Evolutionary conservation across 2,329 filamentous ascomycete species (phyloP), one percentile per base, ranked within the genome.

Genomic region (Botrytis porri): DNA sequence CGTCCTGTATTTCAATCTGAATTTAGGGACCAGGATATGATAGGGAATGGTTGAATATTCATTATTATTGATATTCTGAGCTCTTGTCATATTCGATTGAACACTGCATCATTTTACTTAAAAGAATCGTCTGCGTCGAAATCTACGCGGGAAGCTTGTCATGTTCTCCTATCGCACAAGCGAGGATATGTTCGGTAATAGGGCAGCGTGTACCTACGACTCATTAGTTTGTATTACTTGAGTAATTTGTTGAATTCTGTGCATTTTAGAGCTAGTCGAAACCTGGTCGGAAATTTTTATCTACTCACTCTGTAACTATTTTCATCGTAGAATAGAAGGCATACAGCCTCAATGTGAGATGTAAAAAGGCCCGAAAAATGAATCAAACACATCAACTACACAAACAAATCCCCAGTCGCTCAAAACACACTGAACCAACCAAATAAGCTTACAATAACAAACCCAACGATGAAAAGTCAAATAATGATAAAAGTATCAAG

Each of bases 11-110:
- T 7, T 54, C 6, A 29, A n/a, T 18, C 5, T 29, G 25, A 16
- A 54, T 12, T 54, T n/a, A 54, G 2, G 18, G 1, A 16, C 14
- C 14, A 14, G 22, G 22, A 25, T 51, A 14, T 10, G 1, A 54
- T 16, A 29, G 3, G 4, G 25, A 29, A 54, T n/a, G 1, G 18
- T 54, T 12, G 6, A 8, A 54, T 1, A 54, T 29, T 16, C 3
- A 29, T 51, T n/a, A 51, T 5, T 3, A 54, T 7, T 29, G 2
- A 18, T 3, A 18, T 7, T 18, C 6, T 14, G n/a, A 29, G 51
- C 5, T 3, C 4, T 29, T 18, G 0, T 29, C 2, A 16, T 18
- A 0, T 18, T 18, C 2, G 5, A 18, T 16, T 18, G 6, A 54
- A 29, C 1, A 2, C 7, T 54, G 7, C 5, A 29, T 29, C n/a